Percentiles rank a stretch among this genome's conserved stretches.
Evolutionary conservation across 2,329 filamentous ascomycete genomes (phyloP).

Genomic region (Coleophoma cylindrospora): DNA sequence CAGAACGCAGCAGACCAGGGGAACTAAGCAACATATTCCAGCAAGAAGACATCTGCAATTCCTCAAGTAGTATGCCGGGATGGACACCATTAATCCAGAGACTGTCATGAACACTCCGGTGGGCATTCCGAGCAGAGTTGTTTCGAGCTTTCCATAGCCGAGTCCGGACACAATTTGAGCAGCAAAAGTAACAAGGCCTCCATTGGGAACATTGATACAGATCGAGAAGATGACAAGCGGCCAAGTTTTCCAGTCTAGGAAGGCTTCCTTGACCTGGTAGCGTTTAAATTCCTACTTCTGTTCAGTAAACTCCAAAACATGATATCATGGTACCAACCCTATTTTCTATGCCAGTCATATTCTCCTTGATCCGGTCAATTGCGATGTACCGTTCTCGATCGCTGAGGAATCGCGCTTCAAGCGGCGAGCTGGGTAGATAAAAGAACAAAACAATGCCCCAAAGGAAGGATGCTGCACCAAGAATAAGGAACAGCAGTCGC

Average conservation of each 20-base stretch:
- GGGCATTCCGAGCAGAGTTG: neutral
- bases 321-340: conserved; percentile 12
- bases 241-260: conserved; percentile 16
- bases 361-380: conserved; percentile 44
- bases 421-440: conserved; percentile 41
- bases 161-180: conserved; percentile 21
- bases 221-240: conserved; percentile 27
- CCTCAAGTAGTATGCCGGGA: neutral
- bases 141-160: neutral
- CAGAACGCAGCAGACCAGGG: neutral
- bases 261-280: conserved; percentile 41
- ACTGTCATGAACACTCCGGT: neutral
- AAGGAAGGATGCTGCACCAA: conserved; percentile 34
- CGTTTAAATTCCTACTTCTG: conserved; percentile 33
- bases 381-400: conserved; percentile 35
- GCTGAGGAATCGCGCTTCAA: conserved; percentile 33
- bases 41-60: neutral
- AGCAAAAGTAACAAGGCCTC: conserved; percentile 49
- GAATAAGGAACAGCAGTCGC: conserved; percentile 41
- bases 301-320: too few relatives aligned
- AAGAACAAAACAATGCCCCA: conserved; percentile 35
- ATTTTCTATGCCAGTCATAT: conserved; percentile 48
- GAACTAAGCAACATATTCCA: neutral
- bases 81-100: neutral
- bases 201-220: conserved; percentile 39